Conservation (phyloP, 306 rosid species). For the Aeschynomene evenia region DNA sequence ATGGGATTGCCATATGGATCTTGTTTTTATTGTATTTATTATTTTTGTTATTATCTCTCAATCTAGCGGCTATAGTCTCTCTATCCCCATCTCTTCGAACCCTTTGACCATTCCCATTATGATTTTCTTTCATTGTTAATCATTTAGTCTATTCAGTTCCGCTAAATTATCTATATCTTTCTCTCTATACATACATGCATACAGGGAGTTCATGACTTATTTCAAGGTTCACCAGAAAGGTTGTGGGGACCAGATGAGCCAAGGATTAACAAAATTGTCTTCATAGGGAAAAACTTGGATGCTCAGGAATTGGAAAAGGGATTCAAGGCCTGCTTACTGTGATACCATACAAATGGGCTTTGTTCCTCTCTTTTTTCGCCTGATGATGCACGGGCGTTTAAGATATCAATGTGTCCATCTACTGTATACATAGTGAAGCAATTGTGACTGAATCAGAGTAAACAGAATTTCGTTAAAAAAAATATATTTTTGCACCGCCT, state of each 20-base stretch:
- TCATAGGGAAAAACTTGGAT: constrained; percentile 88
- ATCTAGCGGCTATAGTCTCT: background rate
- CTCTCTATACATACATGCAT: too few species aligned
- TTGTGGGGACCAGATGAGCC: constrained; percentile 81
- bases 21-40: background rate
- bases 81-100: background rate
- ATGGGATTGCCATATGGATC: background rate
- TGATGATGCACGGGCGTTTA: background rate
- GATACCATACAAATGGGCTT: constrained; percentile 28
- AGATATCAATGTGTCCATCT: constrained; percentile 17
- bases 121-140: background rate
- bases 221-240: constrained; percentile 97
- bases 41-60: background rate
- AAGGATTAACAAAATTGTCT: constrained; percentile 84
- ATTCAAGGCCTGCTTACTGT: constrained; percentile 70
- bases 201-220: constrained; percentile 98
- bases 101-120: background rate
- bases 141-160: background rate
- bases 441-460: background rate
- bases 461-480: background rate
- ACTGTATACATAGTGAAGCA: constrained; percentile 10
- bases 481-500: too few species aligned
- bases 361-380: constrained; percentile 4
- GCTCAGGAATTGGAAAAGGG: constrained; percentile 76
- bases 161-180: constrained; percentile 3